phyloP scores from a whole-genome alignment of 176 grass and related monocot species.

The Secale cereale region DNA sequence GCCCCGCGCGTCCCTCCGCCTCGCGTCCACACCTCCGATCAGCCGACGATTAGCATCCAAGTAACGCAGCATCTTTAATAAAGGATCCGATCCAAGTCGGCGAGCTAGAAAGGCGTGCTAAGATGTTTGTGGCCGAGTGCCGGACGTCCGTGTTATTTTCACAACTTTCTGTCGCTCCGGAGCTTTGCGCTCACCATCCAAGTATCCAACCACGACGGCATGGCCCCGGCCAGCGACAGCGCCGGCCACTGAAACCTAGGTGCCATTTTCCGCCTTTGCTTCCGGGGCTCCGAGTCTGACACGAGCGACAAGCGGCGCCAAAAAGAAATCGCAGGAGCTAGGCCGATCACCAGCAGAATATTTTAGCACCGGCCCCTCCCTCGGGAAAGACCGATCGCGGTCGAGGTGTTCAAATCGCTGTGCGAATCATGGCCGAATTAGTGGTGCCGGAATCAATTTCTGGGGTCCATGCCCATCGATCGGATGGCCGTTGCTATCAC shows the following conservation, averaged over 20 bases:
- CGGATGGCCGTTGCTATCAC: not conserved
- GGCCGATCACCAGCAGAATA: not conserved
- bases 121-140: not conserved
- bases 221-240: not conserved
- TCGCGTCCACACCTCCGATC: not conserved
- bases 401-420: not conserved
- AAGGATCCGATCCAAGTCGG: not conserved
- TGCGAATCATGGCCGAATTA: not conserved
- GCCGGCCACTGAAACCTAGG: constrained; percentile 13
- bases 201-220: not conserved
- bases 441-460: not conserved
- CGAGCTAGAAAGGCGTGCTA: not conserved
- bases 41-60: too few species aligned
- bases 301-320: not conserved
- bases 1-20: not conserved
- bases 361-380: not conserved
- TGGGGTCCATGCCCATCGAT: not conserved
- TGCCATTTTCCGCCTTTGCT: not conserved
- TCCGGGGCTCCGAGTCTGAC: not conserved
- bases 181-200: constrained; percentile 16
- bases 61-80: not conserved
- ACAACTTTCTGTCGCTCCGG: not conserved
- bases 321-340: not conserved
- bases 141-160: not conserved
- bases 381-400: not conserved